Evolutionary conservation across 73 alveolate species (phyloP).

Genomic region (Tetrahymena thermophila): DNA sequence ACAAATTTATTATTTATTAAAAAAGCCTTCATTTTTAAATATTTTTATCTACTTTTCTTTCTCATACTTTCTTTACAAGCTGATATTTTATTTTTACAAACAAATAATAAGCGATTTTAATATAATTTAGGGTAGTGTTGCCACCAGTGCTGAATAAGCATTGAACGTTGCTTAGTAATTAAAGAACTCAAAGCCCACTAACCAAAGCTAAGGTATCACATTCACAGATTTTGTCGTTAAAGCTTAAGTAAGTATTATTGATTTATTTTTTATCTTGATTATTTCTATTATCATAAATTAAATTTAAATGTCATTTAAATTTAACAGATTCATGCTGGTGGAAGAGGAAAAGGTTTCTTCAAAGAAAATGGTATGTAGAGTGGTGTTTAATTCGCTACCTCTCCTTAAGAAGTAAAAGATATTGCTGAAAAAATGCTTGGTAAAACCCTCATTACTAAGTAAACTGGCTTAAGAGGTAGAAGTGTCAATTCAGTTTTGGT

Average conservation of each 20-base stretch:
- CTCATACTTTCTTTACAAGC: neutral
- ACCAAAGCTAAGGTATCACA: neutral
- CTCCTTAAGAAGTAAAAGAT: slow-evolving; percentile 59
- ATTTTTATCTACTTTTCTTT: neutral
- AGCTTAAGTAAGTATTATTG: slow-evolving; percentile 19
- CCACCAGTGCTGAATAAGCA: neutral
- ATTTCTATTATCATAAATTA: slow-evolving; percentile 6
- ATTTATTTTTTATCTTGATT: neutral
- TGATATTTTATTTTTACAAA: neutral
- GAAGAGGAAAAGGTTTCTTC: slow-evolving; percentile 69
- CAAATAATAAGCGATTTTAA: neutral
- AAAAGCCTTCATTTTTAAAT: neutral
- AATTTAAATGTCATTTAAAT: neutral
- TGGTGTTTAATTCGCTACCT: slow-evolving; percentile 48
- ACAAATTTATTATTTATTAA: neutral
- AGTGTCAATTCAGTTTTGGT: slow-evolving; percentile 58
- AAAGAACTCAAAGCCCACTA: neutral
- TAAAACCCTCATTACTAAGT: slow-evolving; percentile 64
- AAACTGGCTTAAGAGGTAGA: slow-evolving; percentile 81
- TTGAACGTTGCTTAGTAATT: neutral
- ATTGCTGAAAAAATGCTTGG: slow-evolving; percentile 60
- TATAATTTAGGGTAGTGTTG: neutral
- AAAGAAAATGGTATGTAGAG: slow-evolving; percentile 61
- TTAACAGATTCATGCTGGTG: slow-evolving; percentile 53
- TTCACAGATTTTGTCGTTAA: slow-evolving; percentile 48